Percentiles rank a stretch among this genome's conserved stretches.
These are phyloP conservation scores for Thozetella sp. DNA, from an alignment of 495 filamentous ascomycete species.

Conservation along the genomic window DNA sequence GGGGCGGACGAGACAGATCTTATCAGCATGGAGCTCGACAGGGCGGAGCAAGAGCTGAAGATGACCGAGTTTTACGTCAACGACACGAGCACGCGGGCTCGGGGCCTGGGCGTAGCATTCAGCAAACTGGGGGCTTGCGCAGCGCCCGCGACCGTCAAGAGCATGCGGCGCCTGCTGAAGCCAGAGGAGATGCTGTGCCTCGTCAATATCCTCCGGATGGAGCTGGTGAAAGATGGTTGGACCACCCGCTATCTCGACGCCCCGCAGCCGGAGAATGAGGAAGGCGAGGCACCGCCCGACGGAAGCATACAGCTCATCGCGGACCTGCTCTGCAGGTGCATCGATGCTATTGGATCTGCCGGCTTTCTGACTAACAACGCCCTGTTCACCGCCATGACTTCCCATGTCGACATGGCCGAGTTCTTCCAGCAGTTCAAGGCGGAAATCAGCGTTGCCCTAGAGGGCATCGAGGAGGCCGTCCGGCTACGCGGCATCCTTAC, in stretches of 20 bases:
- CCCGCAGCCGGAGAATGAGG: slow-evolving; percentile 43
- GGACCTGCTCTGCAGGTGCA: slow-evolving; percentile 70
- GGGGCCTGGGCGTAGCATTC: slow-evolving; percentile 53
- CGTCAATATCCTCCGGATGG: slow-evolving; percentile 70
- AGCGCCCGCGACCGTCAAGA: slow-evolving; percentile 50
- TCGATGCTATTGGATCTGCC: slow-evolving; percentile 82
- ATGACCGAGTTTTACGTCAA: slow-evolving; percentile 51
- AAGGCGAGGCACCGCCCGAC: slow-evolving; percentile 54
- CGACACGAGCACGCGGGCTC: slow-evolving; percentile 39
- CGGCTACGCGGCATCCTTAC: slow-evolving; percentile 68
- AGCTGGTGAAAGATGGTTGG: slow-evolving; percentile 68
- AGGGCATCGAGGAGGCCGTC: slow-evolving; percentile 73
- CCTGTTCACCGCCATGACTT: slow-evolving; percentile 40
- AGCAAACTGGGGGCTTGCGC: slow-evolving; percentile 69
- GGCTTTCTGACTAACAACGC: slow-evolving; percentile 74
- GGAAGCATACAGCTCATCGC: slow-evolving; percentile 60
- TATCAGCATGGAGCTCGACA: slow-evolving; percentile 46
- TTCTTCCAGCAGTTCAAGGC: slow-evolving; percentile 68
- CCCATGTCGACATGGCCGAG: slow-evolving; percentile 53
- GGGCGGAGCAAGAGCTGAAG: slow-evolving; percentile 48
- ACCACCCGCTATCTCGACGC: slow-evolving; percentile 64
- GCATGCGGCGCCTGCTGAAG: slow-evolving; percentile 66
- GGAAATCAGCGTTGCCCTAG: slow-evolving; percentile 75
- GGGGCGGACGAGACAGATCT: slow-evolving; percentile 31
- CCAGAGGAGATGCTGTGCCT: slow-evolving; percentile 70